A percentile compares a stretch with the other conserved stretches of the same genome.
These are phyloP conservation scores for Pterocarpus santalinus DNA, from an alignment of 306 rosid species.

Conservation along the genomic window DNA sequence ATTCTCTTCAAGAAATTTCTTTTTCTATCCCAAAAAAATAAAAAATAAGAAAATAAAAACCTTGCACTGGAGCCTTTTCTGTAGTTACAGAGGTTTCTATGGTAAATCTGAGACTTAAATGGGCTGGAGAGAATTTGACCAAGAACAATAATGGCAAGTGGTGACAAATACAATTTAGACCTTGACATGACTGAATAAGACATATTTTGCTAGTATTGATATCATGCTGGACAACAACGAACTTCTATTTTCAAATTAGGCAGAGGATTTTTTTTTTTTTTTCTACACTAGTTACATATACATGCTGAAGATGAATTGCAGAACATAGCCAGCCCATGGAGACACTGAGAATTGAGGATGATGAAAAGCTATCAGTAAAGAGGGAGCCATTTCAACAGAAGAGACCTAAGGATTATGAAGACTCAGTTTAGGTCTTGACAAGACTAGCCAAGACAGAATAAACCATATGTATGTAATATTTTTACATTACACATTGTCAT, in stretches of 20 bases:
- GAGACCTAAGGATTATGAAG: not conserved
- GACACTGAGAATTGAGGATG: not conserved
- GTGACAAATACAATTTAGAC: not conserved
- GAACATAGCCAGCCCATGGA: slow-evolving; percentile 4
- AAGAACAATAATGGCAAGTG: not conserved
- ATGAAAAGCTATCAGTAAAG: not conserved
- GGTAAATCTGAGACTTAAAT: not conserved
- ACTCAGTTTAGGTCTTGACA: slow-evolving; percentile 18
- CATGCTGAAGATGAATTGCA: not conserved
- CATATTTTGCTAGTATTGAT: not conserved
- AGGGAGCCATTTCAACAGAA: not conserved
- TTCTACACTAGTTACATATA: slow-evolving; percentile 1
- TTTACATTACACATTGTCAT: not conserved
- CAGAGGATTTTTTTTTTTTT: not conserved
- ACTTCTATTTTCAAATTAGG: not conserved
- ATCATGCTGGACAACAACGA: not conserved
- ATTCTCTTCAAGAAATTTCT: not conserved
- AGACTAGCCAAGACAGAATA: not conserved
- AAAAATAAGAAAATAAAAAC: too few species aligned
- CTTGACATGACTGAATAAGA: not conserved
- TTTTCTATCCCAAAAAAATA: too few species aligned
- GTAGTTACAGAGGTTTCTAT: not conserved
- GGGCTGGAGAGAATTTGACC: slow-evolving; percentile 3
- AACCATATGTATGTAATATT: not conserved
- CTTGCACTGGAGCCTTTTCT: not conserved